Conservation (phyloP, 1,284 basidiomycete species). For the Athelia psychrophila region DNA sequence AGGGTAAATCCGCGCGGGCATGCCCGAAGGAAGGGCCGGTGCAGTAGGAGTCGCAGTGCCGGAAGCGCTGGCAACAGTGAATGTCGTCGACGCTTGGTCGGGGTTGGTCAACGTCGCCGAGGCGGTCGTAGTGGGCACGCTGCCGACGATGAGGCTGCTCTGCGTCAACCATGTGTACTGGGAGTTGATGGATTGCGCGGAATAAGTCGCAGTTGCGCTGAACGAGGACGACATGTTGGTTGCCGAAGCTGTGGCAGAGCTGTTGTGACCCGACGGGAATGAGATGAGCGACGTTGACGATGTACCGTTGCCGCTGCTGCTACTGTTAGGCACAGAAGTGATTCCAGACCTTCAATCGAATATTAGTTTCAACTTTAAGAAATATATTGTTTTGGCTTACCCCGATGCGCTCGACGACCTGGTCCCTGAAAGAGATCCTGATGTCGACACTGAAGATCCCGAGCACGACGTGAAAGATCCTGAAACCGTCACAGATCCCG, state of each 20-base stretch:
- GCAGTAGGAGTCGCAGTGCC: slow-evolving; percentile 29
- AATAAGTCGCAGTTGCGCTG: neutral
- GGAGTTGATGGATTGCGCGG: slow-evolving; percentile 19
- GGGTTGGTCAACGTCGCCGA: slow-evolving; percentile 47
- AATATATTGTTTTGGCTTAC: neutral
- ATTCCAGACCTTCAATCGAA: neutral
- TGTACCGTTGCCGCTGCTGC: too few species aligned
- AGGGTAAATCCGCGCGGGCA: slow-evolving; percentile 64
- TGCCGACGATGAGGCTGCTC: slow-evolving; percentile 39
- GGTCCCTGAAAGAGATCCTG: neutral
- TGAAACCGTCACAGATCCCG: neutral
- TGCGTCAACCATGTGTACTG: slow-evolving; percentile 38
- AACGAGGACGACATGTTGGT: neutral
- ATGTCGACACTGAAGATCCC: neutral
- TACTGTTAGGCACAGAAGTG: neutral
- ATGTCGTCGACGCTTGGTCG: slow-evolving; percentile 48
- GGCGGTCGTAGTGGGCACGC: slow-evolving; percentile 22
- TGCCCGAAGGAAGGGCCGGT: slow-evolving; percentile 49
- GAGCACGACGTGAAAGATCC: neutral
- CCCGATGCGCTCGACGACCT: neutral
- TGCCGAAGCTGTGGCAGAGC: neutral
- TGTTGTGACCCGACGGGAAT: neutral
- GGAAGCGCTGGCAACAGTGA: slow-evolving; percentile 23
- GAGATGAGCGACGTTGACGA: neutral
- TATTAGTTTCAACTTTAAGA: neutral